Evolutionary conservation across 495 filamentous ascomycete species (phyloP).

Genomic region (Podospora comata): DNA sequence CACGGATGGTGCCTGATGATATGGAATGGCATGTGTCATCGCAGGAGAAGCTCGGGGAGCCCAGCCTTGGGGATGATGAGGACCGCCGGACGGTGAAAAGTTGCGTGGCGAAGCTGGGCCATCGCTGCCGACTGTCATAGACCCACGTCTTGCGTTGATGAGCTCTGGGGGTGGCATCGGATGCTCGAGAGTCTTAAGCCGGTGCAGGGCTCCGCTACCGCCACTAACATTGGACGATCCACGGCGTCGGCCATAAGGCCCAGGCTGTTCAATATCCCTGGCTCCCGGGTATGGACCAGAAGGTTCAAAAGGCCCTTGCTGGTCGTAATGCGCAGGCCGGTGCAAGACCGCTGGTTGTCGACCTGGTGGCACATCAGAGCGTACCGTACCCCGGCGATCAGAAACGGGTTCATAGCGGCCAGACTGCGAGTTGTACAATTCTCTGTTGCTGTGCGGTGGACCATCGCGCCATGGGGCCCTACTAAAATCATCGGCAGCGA

Average conservation of each 20-base stretch:
- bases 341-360: slow-evolving; percentile 81
- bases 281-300: slow-evolving; percentile 88
- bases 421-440: slow-evolving; percentile 91
- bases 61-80: slow-evolving; percentile 43
- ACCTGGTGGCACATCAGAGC: slow-evolving; percentile 51
- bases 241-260: slow-evolving; percentile 71
- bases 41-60: slow-evolving; percentile 50
- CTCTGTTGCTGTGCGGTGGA: slow-evolving; percentile 55
- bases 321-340: slow-evolving; percentile 51
- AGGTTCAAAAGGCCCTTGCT: slow-evolving; percentile 76
- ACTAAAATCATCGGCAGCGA: slow-evolving; percentile 92
- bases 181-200: slow-evolving; percentile 47
- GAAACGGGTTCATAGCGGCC: slow-evolving; percentile 89
- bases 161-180: slow-evolving; percentile 44
- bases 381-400: slow-evolving; percentile 68
- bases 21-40: slow-evolving; percentile 46
- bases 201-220: slow-evolving; percentile 67
- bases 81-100: slow-evolving; percentile 40
- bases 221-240: slow-evolving; percentile 95
- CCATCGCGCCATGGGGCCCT: slow-evolving; percentile 72
- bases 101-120: slow-evolving; percentile 46
- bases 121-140: slow-evolving; percentile 46
- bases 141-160: slow-evolving; percentile 42
- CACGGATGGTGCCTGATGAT: slow-evolving; percentile 35
- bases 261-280: slow-evolving; percentile 65